Base-by-base conservation (phyloP, 805 yeast genomes). In the Hanseniaspora lindneri region DNA sequence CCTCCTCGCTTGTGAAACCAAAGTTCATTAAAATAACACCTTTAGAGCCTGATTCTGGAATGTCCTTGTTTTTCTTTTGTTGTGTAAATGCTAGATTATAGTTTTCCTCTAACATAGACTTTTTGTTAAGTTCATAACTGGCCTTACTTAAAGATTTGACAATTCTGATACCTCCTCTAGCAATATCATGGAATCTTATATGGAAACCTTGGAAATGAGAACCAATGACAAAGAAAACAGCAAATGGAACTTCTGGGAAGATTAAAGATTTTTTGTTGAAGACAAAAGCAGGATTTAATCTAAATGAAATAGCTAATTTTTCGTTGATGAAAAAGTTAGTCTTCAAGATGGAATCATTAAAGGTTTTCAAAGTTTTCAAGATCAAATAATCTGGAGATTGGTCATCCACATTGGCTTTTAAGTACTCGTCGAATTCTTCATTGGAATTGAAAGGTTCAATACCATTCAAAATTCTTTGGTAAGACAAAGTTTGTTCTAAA, bases 1-100 rank as follows among this genome's bases (percentile, higher is more conserved):
- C 76, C 35, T 76, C 83, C 64, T 83, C 94, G 20, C 86, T 81
- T 37, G 69, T 69, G 47, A 64, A 53, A 51, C 83, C 83, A 37
- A 83, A 80, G 59, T 82, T 88, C 56, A 89, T 72, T 58, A 89
- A 73, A 50, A 92, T 83, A 41, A 92, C 98, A 69, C 98, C 98
- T 65, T 89, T 89, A 35, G 96, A 85, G 32, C 98, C 98, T 62
- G 98, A 97, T 72, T 89, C 98, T 42, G 98, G 97, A 52, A 89
- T 92, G 70, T 89, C 98, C 71, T 89, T 89, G 70, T 89, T 92
- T 68, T 89, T 89, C 56, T 89, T 76, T 70, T 92, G 98, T 68
- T 89, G 98, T 39, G 98, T 89, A 49, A 80, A 77, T 35, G 98
- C 97, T 65, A 89, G 75, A 63, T 88, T 88, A 68, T 92, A 89